Evolutionary conservation across 2,329 filamentous ascomycete species (phyloP).

Genomic region (Ceratocystis albifundus): DNA sequence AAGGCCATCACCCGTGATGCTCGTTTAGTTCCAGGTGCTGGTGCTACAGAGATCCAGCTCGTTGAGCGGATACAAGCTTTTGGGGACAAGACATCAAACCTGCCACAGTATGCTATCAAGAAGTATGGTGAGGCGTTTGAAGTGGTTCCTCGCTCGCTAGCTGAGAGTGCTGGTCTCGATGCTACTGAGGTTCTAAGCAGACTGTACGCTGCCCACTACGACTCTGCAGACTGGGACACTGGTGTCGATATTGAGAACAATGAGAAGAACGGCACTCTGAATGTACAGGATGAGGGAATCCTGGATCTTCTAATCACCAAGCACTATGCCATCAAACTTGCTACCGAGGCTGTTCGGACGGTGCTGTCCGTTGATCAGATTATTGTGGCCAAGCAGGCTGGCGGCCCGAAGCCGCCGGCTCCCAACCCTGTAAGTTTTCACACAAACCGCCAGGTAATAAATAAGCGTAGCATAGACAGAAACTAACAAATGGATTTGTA

Average conservation of each 20-base stretch:
- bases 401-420: constrained; percentile 90
- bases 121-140: constrained; percentile 98
- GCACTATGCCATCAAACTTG: constrained; percentile 93
- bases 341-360: constrained; percentile 86
- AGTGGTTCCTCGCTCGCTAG: constrained; percentile 84
- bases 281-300: constrained; percentile 79
- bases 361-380: constrained; percentile 97
- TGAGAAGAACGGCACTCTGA: constrained; percentile 66
- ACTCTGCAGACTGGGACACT: constrained; percentile 77
- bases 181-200: constrained; percentile 92
- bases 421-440: constrained; percentile 64
- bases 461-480: neutral
- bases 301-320: constrained; percentile 86
- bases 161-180: constrained; percentile 89
- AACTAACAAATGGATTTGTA: constrained; percentile 27
- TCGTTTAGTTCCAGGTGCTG: constrained; percentile 82
- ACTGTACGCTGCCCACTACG: constrained; percentile 84
- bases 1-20: constrained; percentile 95
- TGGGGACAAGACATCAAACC: constrained; percentile 82
- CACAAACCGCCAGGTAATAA: constrained; percentile 13
- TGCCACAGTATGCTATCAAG: constrained; percentile 92
- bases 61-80: constrained; percentile 83
- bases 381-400: constrained; percentile 93
- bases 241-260: constrained; percentile 92
- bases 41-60: constrained; percentile 87